A percentile compares a stretch with the other conserved stretches of the same genome.
phyloP scores from a whole-genome alignment of 495 filamentous ascomycete species.

The Trichoderma virens region DNA sequence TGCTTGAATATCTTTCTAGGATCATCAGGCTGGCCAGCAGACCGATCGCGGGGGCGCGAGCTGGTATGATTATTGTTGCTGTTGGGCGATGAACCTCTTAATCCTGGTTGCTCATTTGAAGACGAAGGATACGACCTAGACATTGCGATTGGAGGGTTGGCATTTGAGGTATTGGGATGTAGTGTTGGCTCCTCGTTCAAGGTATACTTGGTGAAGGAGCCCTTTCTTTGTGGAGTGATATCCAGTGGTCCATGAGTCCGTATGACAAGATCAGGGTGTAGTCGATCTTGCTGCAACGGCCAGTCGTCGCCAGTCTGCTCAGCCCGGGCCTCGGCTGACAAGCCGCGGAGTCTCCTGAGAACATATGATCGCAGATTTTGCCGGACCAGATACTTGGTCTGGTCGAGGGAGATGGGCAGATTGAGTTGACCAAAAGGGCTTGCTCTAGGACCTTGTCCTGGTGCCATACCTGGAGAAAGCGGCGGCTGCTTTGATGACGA shows the following conservation, averaged over 20 bases:
- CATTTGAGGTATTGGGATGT: conserved; percentile 19
- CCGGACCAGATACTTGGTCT: conserved; percentile 24
- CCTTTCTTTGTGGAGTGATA: neutral
- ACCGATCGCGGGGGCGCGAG: neutral
- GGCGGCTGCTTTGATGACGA: neutral
- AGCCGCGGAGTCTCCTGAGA: neutral
- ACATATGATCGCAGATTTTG: conserved; percentile 26
- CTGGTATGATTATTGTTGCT: conserved; percentile 6
- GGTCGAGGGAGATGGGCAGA: conserved; percentile 21
- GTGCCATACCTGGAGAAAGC: conserved; percentile 8
- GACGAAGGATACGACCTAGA: conserved; percentile 33
- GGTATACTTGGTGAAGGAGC: neutral
- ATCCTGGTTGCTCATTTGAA: conserved; percentile 26
- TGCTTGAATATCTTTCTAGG: conserved; percentile 52
- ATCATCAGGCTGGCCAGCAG: conserved; percentile 17
- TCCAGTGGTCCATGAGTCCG: neutral
- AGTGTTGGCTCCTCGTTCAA: conserved; percentile 11
- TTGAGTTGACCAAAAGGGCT: neutral
- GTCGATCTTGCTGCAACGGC: neutral
- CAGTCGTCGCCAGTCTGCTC: neutral
- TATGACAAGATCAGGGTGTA: neutral
- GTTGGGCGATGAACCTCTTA: conserved; percentile 1
- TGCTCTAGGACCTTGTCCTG: neutral
- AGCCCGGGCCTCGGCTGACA: neutral
- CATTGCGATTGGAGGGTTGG: conserved; percentile 19